Evolutionary conservation across 345 rosid genomes (phyloP), one percentile per base, ranked within the genome.

Genomic region (Mangifera indica): DNA sequence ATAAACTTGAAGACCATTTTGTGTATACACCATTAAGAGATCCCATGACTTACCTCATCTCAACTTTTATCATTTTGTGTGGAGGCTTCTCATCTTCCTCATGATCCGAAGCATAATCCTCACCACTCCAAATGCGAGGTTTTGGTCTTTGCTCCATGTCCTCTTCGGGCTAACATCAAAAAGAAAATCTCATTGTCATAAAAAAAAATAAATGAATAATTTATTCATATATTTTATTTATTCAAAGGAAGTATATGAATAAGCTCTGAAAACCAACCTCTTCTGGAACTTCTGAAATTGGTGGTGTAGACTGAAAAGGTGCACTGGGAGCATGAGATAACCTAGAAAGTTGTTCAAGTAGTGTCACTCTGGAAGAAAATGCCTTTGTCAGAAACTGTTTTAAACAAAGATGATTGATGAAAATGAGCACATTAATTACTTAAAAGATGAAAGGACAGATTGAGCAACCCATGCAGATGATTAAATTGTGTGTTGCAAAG

Each of bases 91-190:
- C 87, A 74, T 87, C 96, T 44, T 87, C 92, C 37, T 91, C 98
- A 59, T 81, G 84, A 72, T 92, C 99, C 8, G 98, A 92, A 45
- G 85, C 94, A 78, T 87, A 83, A 74, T 74, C 85, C 18, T 85
- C 91, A 72, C 91, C 85, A 81, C 81, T 84, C 98, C 98, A 95
- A 72, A 95, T 91, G 63, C 97, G 96, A 74, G 79, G 97, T 63
- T 89, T 87, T 66, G 89, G 89, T 74, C 87, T 84, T 76, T 62
- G 72, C 77, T 89, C 91, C 85, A 86, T 79, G 53, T 84, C 81
- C 78, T 81, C 91, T 81, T 89, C 91, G 7, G 79, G 79, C 94
- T 89, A 29, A 71, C 75, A 77, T 62, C 61, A 53, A 78, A 63
- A 44, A 25, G 52, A 72, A 29, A 29, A 25, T 18, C 68, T 62